These are phyloP conservation scores for Rhodotorula diobovata DNA, from an alignment of 768 basidiomycete genomes.

Conservation along the genomic window DNA sequence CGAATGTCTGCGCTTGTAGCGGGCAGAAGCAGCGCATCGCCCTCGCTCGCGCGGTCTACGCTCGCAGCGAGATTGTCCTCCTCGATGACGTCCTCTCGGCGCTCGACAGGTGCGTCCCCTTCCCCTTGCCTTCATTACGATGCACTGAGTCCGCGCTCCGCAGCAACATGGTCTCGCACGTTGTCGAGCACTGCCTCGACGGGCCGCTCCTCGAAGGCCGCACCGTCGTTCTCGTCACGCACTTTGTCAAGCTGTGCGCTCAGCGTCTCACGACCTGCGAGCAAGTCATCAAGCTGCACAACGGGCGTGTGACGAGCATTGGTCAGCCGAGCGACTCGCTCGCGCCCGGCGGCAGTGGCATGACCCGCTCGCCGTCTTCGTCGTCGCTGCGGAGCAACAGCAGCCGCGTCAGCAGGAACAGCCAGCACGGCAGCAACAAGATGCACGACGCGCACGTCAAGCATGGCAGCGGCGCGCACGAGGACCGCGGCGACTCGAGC, in stretches of 20 bases:
- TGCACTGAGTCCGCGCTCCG: too few species aligned
- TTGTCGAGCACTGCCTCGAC: constrained; percentile 54
- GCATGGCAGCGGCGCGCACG: constrained; percentile 3
- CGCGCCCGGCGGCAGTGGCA: constrained; percentile 1
- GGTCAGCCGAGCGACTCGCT: constrained; percentile 9
- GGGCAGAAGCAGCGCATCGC: constrained; percentile 50
- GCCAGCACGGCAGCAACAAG: not conserved
- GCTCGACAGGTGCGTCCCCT: constrained; percentile 55
- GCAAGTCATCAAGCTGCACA: constrained; percentile 16
- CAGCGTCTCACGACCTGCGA: constrained; percentile 11
- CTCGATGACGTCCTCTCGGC: constrained; percentile 39
- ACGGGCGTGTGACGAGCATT: constrained; percentile 9
- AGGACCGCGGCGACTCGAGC: constrained; percentile 9
- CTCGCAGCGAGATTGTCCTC: constrained; percentile 57
- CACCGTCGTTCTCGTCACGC: constrained; percentile 59
- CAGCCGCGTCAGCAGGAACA: not conserved
- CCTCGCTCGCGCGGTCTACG: constrained; percentile 79
- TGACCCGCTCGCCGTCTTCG: constrained; percentile 3
- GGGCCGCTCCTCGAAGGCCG: constrained; percentile 64
- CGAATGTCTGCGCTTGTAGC: not conserved
- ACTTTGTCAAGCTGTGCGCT: constrained; percentile 45
- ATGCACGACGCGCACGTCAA: constrained; percentile 15
- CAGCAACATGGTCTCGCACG: constrained; percentile 55
- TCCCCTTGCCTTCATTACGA: too few species aligned
- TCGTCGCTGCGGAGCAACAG: constrained; percentile 1